phyloP scores from a whole-genome alignment of 2,329 filamentous ascomycete species.

The Whalleya microplaca region DNA sequence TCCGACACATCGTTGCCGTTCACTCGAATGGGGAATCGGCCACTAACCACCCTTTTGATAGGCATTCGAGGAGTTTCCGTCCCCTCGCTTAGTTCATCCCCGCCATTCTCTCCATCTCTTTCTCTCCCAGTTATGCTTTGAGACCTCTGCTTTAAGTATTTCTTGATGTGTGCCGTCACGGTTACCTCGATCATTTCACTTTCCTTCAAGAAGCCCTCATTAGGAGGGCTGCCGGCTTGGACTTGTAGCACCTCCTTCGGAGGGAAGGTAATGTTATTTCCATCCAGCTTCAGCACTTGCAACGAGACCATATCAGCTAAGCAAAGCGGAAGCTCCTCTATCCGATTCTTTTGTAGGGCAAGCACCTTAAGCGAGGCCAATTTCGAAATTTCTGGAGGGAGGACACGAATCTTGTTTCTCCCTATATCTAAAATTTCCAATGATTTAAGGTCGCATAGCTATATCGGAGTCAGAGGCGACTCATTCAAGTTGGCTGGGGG shows the following conservation, averaged over 20 bases:
- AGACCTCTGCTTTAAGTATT: slow-evolving; percentile 58
- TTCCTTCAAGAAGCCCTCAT: slow-evolving; percentile 61
- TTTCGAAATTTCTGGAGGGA: slow-evolving; percentile 80
- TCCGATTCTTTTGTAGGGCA: slow-evolving; percentile 83
- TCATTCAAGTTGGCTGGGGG: not conserved
- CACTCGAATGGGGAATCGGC: slow-evolving; percentile 71
- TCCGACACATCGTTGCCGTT: slow-evolving; percentile 73
- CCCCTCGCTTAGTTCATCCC: slow-evolving; percentile 71
- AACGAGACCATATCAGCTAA: slow-evolving; percentile 89
- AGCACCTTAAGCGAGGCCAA: slow-evolving; percentile 87
- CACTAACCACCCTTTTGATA: slow-evolving; percentile 64
- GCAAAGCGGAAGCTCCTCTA: slow-evolving; percentile 81
- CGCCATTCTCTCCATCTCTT: slow-evolving; percentile 56
- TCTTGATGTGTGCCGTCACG: slow-evolving; percentile 65
- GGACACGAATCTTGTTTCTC: slow-evolving; percentile 77
- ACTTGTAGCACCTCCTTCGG: slow-evolving; percentile 70
- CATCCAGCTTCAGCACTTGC: slow-evolving; percentile 86
- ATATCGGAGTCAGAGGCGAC: slow-evolving; percentile 26
- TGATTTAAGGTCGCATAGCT: slow-evolving; percentile 85
- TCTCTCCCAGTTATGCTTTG: slow-evolving; percentile 51
- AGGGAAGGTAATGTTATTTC: slow-evolving; percentile 83
- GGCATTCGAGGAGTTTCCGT: slow-evolving; percentile 78
- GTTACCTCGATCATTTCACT: slow-evolving; percentile 66
- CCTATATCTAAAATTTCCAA: slow-evolving; percentile 93
- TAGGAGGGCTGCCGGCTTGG: slow-evolving; percentile 57